phyloP scores from a whole-genome alignment of 129 eudicot species.

The Flaveria brownii region DNA sequence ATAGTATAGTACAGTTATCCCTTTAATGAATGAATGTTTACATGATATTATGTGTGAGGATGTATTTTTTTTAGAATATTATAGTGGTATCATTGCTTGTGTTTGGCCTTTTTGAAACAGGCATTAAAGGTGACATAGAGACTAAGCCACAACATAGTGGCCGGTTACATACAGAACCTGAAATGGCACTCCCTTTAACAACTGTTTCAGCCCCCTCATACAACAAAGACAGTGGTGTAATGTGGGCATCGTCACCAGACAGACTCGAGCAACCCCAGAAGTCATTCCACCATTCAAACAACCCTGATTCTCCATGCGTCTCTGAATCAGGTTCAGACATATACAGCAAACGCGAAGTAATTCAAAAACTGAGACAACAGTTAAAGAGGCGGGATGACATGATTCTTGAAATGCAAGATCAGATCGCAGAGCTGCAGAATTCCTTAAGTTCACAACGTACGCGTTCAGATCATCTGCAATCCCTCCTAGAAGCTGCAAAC shows the following conservation, averaged over 20 bases:
- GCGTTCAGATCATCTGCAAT: conserved; percentile 71
- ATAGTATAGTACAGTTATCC: too few species aligned
- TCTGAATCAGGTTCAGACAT: conserved; percentile 95
- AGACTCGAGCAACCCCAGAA: conserved; percentile 76
- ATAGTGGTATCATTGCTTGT: not conserved
- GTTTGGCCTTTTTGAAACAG: conserved; percentile 36
- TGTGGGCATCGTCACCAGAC: conserved; percentile 90
- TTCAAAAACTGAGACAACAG: conserved; percentile 91
- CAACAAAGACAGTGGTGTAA: conserved; percentile 63
- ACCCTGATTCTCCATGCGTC: conserved; percentile 85
- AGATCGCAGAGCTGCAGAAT: conserved; percentile 71
- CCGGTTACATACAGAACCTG: conserved; percentile 39
- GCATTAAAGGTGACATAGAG: conserved; percentile 43
- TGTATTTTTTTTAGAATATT: not conserved
- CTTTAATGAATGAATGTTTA: not conserved
- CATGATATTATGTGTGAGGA: not conserved
- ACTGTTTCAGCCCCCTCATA: conserved; percentile 63
- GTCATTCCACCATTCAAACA: conserved; percentile 73
- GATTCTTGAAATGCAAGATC: conserved; percentile 96
- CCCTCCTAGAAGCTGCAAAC: conserved; percentile 69
- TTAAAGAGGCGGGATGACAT: conserved; percentile 83
- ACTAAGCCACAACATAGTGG: conserved; percentile 52
- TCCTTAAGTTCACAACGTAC: conserved; percentile 56
- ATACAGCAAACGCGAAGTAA: conserved; percentile 83
- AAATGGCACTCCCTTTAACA: conserved; percentile 57